Evolutionary conservation across 2,329 filamentous ascomycete genomes (phyloP).

Genomic region (Trichophyton mentagrophytes): DNA sequence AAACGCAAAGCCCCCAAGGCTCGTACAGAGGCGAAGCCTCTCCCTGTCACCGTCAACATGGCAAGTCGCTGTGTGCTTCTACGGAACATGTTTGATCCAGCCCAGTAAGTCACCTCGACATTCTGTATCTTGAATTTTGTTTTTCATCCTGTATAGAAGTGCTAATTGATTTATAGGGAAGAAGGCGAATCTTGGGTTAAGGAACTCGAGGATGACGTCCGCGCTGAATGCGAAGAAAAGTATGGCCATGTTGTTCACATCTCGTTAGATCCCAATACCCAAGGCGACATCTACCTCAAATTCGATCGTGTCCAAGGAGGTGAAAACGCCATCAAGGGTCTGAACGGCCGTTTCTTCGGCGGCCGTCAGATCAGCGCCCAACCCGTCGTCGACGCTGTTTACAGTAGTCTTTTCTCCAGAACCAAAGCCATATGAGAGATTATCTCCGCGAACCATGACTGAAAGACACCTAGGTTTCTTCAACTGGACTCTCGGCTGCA

Average conservation of each 20-base stretch:
- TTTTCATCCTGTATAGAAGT: constrained; percentile 2
- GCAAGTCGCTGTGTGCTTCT: constrained; percentile 87
- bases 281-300: constrained; percentile 96
- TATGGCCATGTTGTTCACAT: constrained; percentile 98
- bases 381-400: constrained; percentile 95
- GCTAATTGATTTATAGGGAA: constrained; percentile 48
- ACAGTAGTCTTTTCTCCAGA: constrained; percentile 88
- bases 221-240: constrained; percentile 81
- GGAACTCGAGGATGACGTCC: constrained; percentile 86
- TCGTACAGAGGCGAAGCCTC: constrained; percentile 63
- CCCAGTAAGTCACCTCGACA: constrained; percentile 55
- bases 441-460: neutral
- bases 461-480: neutral
- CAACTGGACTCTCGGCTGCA: neutral
- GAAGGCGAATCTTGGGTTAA: constrained; percentile 80
- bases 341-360: constrained; percentile 94
- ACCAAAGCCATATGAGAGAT: constrained; percentile 58
- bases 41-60: constrained; percentile 79
- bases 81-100: constrained; percentile 87
- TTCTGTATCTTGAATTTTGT: neutral
- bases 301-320: constrained; percentile 92
- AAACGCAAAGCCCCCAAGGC: constrained; percentile 63
- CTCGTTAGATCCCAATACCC: constrained; percentile 79
- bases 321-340: constrained; percentile 92
- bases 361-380: constrained; percentile 85